These are phyloP conservation scores for Luvunga scandens DNA, from an alignment of 345 rosid genomes.

Conservation along the genomic window DNA sequence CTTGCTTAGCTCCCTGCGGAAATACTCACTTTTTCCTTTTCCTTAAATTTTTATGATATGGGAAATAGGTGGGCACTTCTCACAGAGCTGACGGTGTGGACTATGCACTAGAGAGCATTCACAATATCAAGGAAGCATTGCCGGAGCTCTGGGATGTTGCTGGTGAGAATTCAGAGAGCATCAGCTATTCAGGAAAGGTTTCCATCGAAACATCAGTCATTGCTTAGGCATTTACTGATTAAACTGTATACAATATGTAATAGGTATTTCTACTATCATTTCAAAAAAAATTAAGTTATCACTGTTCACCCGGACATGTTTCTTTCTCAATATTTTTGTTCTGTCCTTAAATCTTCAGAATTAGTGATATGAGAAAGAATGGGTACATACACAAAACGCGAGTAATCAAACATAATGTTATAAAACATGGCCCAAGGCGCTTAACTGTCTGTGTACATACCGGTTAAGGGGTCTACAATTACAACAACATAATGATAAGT, in stretches of 20 bases:
- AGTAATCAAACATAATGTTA: background rate
- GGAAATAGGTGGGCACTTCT: constrained; percentile 64
- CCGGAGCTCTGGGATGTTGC: constrained; percentile 82
- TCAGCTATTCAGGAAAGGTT: constrained; percentile 39
- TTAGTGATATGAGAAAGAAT: no score
- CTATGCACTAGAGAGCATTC: constrained; percentile 81
- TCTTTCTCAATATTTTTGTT: background rate
- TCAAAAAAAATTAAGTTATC: no score
- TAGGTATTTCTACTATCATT: background rate
- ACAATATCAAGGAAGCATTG: constrained; percentile 82
- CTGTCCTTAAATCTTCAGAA: no score
- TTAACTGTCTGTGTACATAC: background rate
- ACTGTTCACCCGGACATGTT: background rate
- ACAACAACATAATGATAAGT: background rate
- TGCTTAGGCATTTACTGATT: constrained; percentile 34
- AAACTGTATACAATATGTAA: background rate
- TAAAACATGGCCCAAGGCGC: no score
- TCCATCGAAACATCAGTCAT: constrained; percentile 63
- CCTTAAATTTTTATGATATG: background rate
- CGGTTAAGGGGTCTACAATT: background rate
- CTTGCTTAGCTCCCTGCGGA: background rate
- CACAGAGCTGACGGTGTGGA: constrained; percentile 64
- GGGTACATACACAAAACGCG: background rate
- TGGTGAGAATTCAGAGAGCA: constrained; percentile 47
- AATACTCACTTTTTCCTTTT: background rate